phyloP scores from a whole-genome alignment of 163 green algal genomes.

The Volvox carteri region DNA sequence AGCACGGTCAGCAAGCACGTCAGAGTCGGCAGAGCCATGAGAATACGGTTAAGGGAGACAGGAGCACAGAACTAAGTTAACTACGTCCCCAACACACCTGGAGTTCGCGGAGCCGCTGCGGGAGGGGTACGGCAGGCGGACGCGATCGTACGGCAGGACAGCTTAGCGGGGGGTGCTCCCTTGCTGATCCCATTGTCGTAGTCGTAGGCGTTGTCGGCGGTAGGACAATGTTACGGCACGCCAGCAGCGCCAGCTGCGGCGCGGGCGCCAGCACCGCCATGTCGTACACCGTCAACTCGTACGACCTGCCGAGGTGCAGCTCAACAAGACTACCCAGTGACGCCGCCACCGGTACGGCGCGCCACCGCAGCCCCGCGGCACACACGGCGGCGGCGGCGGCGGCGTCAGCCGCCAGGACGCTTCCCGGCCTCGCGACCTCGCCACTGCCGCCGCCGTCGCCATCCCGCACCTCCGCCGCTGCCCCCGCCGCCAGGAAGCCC shows the following conservation, averaged over 20 bases:
- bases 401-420: neutral
- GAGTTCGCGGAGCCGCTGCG: slow-evolving; percentile 17
- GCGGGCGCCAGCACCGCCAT: slow-evolving; percentile 8
- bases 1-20: no score
- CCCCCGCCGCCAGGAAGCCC: neutral
- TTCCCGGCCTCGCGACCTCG: no score
- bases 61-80: no score
- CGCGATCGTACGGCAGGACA: no score
- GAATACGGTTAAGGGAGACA: no score
- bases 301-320: slow-evolving; percentile 23
- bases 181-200: no score
- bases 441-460: neutral
- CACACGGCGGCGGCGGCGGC: neutral
- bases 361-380: slow-evolving; percentile 7
- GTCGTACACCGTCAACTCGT: slow-evolving; percentile 42
- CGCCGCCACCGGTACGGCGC: neutral
- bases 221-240: slow-evolving; percentile 19
- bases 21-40: no score
- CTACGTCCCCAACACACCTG: no score
- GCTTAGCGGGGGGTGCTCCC: no score
- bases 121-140: neutral
- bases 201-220: neutral
- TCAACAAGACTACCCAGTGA: neutral
- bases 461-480: no score
- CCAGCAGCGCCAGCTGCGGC: neutral